Base-by-base conservation (phyloP, 441 rosid genomes). In the Populus tomentosa region DNA sequence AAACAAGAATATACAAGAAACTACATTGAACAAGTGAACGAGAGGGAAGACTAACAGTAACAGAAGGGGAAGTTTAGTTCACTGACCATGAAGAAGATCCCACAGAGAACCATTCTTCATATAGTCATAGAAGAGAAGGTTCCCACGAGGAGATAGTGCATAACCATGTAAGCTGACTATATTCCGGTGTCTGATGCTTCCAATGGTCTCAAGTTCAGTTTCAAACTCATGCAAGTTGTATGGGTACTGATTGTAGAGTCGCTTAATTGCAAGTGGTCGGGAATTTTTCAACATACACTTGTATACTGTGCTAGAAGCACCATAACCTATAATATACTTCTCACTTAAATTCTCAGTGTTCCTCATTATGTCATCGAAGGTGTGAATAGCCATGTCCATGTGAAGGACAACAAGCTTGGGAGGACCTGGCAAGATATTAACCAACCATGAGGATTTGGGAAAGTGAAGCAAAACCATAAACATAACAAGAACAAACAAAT, bases 321-420 rank as follows among this genome's bases (percentile, higher is more conserved):
- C 99, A 69, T 89, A 91, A 30, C 99, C 99, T 30, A 92, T 80
- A 28, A 90, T 84, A 69, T 85, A 91, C 84, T 94, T 95, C 80
- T 94, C 98, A 68, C 75, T 89, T 36, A 95, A 84, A 64, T 95
- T 90, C 84, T 95, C 98, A 0, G 99, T 95, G 38, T 80, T 84
- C 79, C 94, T 88, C 97, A 95, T 91, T 72, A 95, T 88, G 76
- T 95, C 99, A 67, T 92, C 98, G 38, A 94, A 86, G 1, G 94
- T 88, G 81, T 92, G 98, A 75, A 92, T 83, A n/a, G 99, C 99
- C 97, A 95, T 89, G 83, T 89, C 98, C 99, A 94, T 94, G 78
- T 91, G 99, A 74, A 95, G 97, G 82, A 95, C 86, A 20, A 95
- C 99, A 32, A 95, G 89, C 81, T 95, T 95, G 0, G 97, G 91